phyloP scores from a whole-genome alignment of 1,139 yeast species.

The Candida anutae region DNA sequence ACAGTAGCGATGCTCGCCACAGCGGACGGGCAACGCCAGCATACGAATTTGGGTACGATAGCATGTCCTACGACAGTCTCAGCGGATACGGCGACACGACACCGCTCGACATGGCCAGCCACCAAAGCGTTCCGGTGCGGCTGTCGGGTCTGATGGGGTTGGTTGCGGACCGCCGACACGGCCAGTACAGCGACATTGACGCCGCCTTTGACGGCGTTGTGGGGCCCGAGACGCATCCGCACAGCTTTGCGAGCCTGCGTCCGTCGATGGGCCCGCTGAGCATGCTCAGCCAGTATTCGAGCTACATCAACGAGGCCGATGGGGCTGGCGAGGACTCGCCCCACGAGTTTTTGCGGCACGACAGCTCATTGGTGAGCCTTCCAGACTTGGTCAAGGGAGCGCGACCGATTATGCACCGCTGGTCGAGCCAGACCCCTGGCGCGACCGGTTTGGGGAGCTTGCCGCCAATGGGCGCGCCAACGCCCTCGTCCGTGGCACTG shows the following conservation, averaged over 20 bases:
- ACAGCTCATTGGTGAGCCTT: conserved; percentile 17
- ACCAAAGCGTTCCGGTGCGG: background rate
- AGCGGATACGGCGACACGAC: background rate
- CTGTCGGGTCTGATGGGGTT: too few relatives aligned
- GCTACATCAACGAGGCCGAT: background rate
- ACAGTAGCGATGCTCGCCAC: too few relatives aligned
- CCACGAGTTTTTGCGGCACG: conserved; percentile 13
- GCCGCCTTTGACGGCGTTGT: background rate
- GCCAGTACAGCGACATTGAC: too few relatives aligned
- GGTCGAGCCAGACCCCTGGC: conserved; percentile 11
- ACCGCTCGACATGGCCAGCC: background rate
- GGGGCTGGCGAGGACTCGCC: background rate
- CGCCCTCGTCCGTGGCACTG: background rate
- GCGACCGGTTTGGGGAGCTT: background rate
- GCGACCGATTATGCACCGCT: conserved; percentile 8
- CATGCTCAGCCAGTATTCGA: background rate
- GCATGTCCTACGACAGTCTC: background rate
- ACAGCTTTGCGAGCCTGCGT: background rate
- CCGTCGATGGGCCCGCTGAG: background rate
- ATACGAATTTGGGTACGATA: background rate
- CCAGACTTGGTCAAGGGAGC: conserved; percentile 12
- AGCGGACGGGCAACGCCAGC: too few relatives aligned
- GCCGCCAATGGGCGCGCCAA: background rate
- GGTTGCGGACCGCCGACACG: too few relatives aligned
- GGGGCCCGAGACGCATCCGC: background rate